Evolutionary conservation across 148 eudicot genomes (phyloP), one percentile per base, ranked within the genome.

Genomic region (Silene conica): DNA sequence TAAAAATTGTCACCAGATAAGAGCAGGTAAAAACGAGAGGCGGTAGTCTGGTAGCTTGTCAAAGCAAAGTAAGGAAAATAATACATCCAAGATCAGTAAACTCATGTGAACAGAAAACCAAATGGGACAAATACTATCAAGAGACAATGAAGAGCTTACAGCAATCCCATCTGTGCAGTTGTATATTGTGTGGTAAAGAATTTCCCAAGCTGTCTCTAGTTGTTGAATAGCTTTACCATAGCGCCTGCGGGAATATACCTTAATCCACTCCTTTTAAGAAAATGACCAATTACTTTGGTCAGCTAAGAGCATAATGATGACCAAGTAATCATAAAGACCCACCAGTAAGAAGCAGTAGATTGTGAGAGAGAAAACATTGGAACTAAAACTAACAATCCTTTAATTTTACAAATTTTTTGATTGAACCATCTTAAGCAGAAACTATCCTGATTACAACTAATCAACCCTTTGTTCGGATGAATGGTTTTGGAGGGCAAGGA

Each of bases 111-210:
- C 8, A 46, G 38, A 22, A 59, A 23, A 14, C 71, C 38, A 54
- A 4, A 64, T 14, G 45, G 19, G 23, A 61, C 46, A 22, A 1
- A 63, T 26, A 74, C 22, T 14, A 43, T 56, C 70, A 76, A 56
- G 52, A 55, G 72, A 75, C 34, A 73, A 57, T 50, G 45, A 67
- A 16, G 8, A 82, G 84, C 92, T 57, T 87, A 95, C 99, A 74
- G 99, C 97, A 79, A 95, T 86, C 79, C 92, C 94, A 85, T 95
- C 99, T 2, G 88, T 87, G 80, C 99, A 95, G 50, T 95, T 92
- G 85, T 95, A 95, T 55, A 95, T 85, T 43, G 96, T 84, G 61
- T 79, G 84, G 70, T 89, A 88, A 65, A 95, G 92, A 81, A 92
- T 90, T 72, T 90, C 82, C 99, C 99, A 95, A 67, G 99, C 97